Evolutionary conservation across 768 basidiomycete genomes (phyloP), one percentile per base, ranked within the genome.

Genomic region (Lactarius trivialis): DNA sequence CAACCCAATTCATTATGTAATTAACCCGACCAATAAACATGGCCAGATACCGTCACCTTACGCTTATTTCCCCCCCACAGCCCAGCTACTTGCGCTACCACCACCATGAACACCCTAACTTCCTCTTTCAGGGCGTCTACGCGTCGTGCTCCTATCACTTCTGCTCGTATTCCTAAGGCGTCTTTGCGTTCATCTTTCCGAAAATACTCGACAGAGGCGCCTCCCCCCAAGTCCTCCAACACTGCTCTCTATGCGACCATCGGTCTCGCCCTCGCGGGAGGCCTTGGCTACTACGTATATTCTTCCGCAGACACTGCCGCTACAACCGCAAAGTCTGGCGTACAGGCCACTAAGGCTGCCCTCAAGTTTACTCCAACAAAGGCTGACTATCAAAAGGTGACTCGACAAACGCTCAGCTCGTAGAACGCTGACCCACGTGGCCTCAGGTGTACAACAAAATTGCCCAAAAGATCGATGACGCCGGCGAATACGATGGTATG

Each of bases 301-400:
- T 75, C 76, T 61, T 79, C 77, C 21, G 71, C 76, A 34, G 80
- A 83, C 55, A 72, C 82, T 55, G 78, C 82, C 15, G 75, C 75
- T 28, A 81, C 84, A 45, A 79, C 82, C 19, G 70, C 81, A 59
- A 89, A 84, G 71, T 83, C 86, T 7, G 83, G 80, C 15, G 76
- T 79, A 4, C 86, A 91, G 75, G 70, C 77, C 26, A 80, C 79
- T 15, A 90, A 86, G 71, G 83, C 77, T 60, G 82, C 79, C 36
- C 77, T 82, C 45, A 88, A 89, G 63, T 86, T 93, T 72, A 81
- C 82, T 14, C 89, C 90, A 24, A 80, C 84, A 41, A 84, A 88
- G 76, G 85, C 85, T 56, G 95, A 97, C 71, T 97, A 95, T 72
- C 89, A 92, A 73, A 93, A 96, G 83, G 89, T 86, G 34, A 11